Evolutionary conservation across 768 basidiomycete species (phyloP).

Genomic region (Amanita pseudoporphyria): DNA sequence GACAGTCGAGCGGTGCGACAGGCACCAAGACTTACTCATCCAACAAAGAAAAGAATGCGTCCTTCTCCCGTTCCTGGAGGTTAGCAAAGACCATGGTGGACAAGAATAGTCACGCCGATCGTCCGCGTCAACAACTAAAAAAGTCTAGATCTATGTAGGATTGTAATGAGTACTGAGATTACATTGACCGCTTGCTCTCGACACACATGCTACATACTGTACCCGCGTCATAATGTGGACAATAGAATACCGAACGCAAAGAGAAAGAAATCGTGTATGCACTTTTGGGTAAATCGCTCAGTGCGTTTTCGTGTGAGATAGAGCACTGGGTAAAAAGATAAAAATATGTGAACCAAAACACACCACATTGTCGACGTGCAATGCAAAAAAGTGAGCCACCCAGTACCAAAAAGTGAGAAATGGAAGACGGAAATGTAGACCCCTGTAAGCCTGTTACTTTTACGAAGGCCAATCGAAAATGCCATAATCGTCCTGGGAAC

Average conservation of each 20-base stretch:
- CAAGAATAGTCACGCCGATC: neutral
- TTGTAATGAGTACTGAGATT: neutral
- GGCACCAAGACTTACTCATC: slow-evolving; percentile 51
- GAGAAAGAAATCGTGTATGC: slow-evolving; percentile 12
- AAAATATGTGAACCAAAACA: slow-evolving; percentile 15
- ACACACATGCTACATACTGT: slow-evolving; percentile 7
- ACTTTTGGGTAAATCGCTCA: slow-evolving; percentile 17
- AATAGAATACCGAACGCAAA: slow-evolving; percentile 9
- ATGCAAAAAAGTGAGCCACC: slow-evolving; percentile 3
- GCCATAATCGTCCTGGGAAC: slow-evolving; percentile 6
- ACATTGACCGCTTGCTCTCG: neutral
- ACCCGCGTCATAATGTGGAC: slow-evolving; percentile 11
- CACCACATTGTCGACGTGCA: slow-evolving; percentile 14
- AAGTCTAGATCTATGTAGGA: slow-evolving; percentile 8
- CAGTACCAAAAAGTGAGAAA: slow-evolving; percentile 14
- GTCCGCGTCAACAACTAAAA: neutral
- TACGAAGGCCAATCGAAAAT: slow-evolving; percentile 52
- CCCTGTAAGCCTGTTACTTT: slow-evolving; percentile 1
- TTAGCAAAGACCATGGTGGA: slow-evolving; percentile 60
- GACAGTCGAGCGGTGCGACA: slow-evolving; percentile 8
- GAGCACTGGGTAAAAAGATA: slow-evolving; percentile 10
- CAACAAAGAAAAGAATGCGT: slow-evolving; percentile 71
- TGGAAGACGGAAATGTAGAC: slow-evolving; percentile 8
- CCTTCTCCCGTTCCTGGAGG: slow-evolving; percentile 58
- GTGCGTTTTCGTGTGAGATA: neutral